Percentiles rank a stretch among this genome's conserved stretches.
Evolutionary conservation across 257 asterid species (phyloP).

Genomic region (Leonotis leonurus): DNA sequence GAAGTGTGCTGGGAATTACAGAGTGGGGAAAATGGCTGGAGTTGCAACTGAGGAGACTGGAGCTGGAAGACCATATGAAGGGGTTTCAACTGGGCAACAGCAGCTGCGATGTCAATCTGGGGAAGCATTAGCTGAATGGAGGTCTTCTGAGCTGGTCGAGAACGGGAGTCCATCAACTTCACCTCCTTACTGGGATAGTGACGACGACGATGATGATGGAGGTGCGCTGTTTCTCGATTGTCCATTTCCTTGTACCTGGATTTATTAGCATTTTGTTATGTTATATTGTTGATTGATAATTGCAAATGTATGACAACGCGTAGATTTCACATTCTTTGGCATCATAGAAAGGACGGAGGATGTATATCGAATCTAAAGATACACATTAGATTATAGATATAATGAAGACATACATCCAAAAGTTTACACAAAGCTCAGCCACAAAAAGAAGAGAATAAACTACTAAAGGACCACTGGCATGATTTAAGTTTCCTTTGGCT

Average conservation of each 20-base stretch:
- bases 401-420: too few species aligned
- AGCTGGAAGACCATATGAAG: conserved; percentile 53
- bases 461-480: background rate
- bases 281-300: too few species aligned
- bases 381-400: too few species aligned
- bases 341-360: too few species aligned
- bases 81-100: conserved; percentile 39
- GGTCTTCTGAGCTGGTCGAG: conserved; percentile 77
- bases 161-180: conserved; percentile 70
- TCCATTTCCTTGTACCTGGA: too few species aligned
- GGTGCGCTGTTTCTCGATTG: conserved; percentile 30
- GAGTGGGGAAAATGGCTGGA: conserved; percentile 57
- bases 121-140: conserved; percentile 74
- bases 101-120: conserved; percentile 52
- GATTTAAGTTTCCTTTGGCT: background rate
- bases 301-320: too few species aligned
- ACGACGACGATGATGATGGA: conserved; percentile 49
- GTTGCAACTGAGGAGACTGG: conserved; percentile 41
- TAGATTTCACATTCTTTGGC: too few species aligned
- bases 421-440: too few species aligned
- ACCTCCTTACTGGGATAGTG: conserved; percentile 87
- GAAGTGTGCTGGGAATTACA: conserved; percentile 44
- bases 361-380: too few species aligned
- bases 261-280: too few species aligned
- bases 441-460: too few species aligned